Conservation (phyloP, 1,139 yeast genomes). For the Eremothecium coryli region DNA sequence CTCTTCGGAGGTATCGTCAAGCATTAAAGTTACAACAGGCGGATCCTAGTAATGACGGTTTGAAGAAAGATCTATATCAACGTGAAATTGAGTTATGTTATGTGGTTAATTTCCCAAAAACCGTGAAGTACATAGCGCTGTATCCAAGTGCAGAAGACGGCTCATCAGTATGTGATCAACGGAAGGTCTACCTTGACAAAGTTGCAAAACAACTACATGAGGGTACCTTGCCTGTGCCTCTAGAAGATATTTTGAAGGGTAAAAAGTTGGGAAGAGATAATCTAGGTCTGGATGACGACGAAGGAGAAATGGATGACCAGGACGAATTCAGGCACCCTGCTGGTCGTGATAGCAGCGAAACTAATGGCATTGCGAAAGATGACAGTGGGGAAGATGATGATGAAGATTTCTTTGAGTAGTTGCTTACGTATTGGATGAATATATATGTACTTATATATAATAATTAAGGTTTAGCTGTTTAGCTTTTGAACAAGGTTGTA, state of each 20-base stretch:
- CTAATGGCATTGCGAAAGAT: too few relatives aligned
- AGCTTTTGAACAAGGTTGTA: constrained; percentile 32
- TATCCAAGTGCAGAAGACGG: constrained; percentile 39
- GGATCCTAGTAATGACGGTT: constrained; percentile 32
- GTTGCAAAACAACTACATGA: constrained; percentile 44
- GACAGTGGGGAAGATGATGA: constrained; percentile 31
- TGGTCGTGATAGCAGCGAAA: too few relatives aligned
- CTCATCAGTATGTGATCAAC: constrained; percentile 27
- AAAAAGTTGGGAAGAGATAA: constrained; percentile 30
- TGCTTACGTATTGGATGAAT: background rate
- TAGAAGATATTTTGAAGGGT: constrained; percentile 51
- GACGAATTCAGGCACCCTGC: too few relatives aligned
- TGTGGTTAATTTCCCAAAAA: constrained; percentile 66
- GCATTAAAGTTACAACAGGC: constrained; percentile 37
- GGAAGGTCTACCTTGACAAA: constrained; percentile 42
- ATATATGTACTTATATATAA: constrained; percentile 4
- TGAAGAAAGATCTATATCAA: constrained; percentile 43
- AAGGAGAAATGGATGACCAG: constrained; percentile 9
- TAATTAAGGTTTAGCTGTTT: too few relatives aligned
- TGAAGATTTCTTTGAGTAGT: constrained; percentile 43
- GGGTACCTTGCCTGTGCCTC: constrained; percentile 45
- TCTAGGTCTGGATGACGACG: constrained; percentile 15
- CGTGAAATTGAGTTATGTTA: constrained; percentile 70
- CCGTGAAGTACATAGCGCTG: constrained; percentile 71
- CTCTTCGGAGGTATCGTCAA: constrained; percentile 62